Evolutionary conservation across 2,329 filamentous ascomycete species (phyloP).

Genomic region (Verticillium dahliae): DNA sequence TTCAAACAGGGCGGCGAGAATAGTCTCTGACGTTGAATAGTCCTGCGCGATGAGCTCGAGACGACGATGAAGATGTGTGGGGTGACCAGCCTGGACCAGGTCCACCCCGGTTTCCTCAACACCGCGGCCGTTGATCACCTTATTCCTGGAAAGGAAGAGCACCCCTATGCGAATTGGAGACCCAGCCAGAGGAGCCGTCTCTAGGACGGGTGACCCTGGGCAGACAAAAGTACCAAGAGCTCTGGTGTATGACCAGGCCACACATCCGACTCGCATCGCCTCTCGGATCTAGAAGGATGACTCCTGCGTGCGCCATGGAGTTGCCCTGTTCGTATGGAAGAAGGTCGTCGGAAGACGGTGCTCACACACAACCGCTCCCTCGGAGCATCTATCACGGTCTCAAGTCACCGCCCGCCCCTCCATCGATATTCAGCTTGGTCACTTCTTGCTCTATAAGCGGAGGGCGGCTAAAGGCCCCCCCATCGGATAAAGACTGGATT

Average conservation of each 20-base stretch:
- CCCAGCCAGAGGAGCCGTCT: constrained; percentile 19
- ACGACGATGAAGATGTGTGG: constrained; percentile 62
- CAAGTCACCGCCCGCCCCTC: not conserved
- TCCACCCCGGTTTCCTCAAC: constrained; percentile 56
- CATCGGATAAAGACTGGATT: not conserved
- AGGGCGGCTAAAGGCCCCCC: not conserved
- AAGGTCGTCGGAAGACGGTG: not conserved
- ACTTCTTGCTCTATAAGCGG: too few species aligned
- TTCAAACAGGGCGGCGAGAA: constrained; percentile 5
- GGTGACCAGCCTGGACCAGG: constrained; percentile 52
- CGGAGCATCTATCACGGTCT: not conserved
- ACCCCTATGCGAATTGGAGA: constrained; percentile 37
- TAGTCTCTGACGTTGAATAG: constrained; percentile 16
- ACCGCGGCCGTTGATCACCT: constrained; percentile 41
- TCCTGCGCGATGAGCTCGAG: constrained; percentile 54
- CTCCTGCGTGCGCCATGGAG: not conserved
- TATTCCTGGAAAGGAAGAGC: constrained; percentile 32
- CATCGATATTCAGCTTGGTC: not conserved
- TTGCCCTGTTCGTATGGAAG: not conserved
- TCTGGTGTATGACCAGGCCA: not conserved
- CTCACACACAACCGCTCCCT: not conserved
- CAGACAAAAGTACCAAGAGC: too few species aligned
- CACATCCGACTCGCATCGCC: not conserved
- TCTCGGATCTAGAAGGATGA: too few species aligned
- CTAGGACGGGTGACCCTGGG: constrained; percentile 6